Conservation (phyloP, 768 basidiomycete genomes). For the Termitomyces sp. region DNA sequence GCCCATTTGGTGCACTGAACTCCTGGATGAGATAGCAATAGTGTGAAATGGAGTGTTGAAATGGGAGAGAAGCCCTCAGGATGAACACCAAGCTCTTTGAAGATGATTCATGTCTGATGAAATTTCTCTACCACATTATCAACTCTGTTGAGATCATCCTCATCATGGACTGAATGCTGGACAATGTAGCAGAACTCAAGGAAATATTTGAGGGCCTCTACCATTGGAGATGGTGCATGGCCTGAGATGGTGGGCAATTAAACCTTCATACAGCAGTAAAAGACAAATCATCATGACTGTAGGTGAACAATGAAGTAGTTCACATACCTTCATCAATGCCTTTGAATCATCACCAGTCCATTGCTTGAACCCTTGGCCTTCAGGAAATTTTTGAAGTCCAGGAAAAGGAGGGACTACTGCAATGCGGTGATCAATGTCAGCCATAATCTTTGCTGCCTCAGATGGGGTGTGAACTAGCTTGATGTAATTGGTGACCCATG, state of each 20-base stretch:
- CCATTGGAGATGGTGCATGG: conserved; percentile 12
- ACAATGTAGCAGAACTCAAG: conserved; percentile 29
- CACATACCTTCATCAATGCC: conserved; percentile 18
- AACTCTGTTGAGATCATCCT: conserved; percentile 18
- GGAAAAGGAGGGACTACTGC: conserved; percentile 10
- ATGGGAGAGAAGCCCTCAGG: conserved; percentile 10
- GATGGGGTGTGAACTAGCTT: conserved; percentile 8
- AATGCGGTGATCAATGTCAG: conserved; percentile 25
- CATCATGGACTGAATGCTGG: conserved; percentile 14
- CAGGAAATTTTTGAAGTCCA: conserved; percentile 4
- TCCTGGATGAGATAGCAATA: conserved; percentile 18
- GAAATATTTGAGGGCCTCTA: conserved; percentile 17
- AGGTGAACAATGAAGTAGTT: neutral
- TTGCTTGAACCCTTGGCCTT: conserved; percentile 15
- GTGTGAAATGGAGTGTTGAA: conserved; percentile 22
- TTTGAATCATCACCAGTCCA: conserved; percentile 20
- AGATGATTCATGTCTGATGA: conserved; percentile 19
- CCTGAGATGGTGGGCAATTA: conserved; percentile 12
- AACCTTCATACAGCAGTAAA: conserved; percentile 2
- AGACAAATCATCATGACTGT: neutral
- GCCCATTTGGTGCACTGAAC: conserved; percentile 27
- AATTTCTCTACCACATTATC: conserved; percentile 19
- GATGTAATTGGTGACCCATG: conserved; percentile 26
- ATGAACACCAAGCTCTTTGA: conserved; percentile 12
- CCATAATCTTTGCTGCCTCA: conserved; percentile 21